Conservation (phyloP, 345 rosid genomes). For the Euphorbia peplus region DNA sequence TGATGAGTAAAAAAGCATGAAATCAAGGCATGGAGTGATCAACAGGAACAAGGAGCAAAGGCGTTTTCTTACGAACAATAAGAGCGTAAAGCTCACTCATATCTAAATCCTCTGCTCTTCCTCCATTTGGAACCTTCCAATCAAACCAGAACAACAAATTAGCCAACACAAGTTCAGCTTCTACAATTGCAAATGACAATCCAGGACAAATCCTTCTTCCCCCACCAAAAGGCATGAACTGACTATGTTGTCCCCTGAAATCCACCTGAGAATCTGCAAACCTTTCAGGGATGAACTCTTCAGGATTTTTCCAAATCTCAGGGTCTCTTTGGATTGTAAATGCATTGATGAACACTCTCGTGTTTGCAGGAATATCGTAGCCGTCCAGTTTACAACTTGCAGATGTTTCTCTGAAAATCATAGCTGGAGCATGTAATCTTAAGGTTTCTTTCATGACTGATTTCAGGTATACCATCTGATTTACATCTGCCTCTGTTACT, state of each 20-base stretch:
- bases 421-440: constrained; percentile 9
- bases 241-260: constrained; percentile 7
- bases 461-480: constrained; percentile 12
- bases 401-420: constrained; percentile 10
- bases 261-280: constrained; percentile 11
- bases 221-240: constrained; percentile 15
- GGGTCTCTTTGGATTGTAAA: constrained; percentile 23
- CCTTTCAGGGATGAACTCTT: constrained; percentile 15
- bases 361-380: constrained; percentile 19
- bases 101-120: constrained; percentile 17
- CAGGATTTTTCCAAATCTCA: constrained; percentile 18
- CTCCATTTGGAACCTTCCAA: constrained; percentile 23
- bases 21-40: neutral
- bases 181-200: constrained; percentile 11
- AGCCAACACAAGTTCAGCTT: constrained; percentile 12
- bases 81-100: constrained; percentile 18
- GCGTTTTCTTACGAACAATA: constrained; percentile 9
- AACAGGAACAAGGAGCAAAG: constrained; percentile 8
- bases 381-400: constrained; percentile 3
- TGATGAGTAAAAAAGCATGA: too few species aligned
- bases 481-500: constrained; percentile 12
- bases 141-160: constrained; percentile 28
- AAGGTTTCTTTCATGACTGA: constrained; percentile 18
- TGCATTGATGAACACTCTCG: constrained; percentile 14
- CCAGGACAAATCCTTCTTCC: constrained; percentile 23